These are phyloP conservation scores for Vachellia pachyceras DNA, from an alignment of 306 rosid species.

Conservation along the genomic window DNA sequence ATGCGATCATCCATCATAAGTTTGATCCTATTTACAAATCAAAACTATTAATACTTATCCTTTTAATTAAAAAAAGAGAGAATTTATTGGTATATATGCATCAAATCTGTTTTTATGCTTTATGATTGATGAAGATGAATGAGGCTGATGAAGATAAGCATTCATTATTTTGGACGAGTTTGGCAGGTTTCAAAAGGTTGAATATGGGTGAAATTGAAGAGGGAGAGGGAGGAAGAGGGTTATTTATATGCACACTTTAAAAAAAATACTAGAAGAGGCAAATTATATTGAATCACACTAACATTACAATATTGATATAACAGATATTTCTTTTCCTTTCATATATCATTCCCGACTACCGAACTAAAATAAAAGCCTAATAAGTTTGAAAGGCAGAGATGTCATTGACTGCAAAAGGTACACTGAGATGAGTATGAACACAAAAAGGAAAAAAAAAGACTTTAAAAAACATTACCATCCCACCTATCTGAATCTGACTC, in stretches of 20 bases:
- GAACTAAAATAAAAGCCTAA: background rate
- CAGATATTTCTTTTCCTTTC: background rate
- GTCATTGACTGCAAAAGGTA: constrained; percentile 33
- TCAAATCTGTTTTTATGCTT: no score
- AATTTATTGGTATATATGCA: background rate
- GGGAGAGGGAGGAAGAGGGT: no score
- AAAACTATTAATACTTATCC: no score
- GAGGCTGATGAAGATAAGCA: no score
- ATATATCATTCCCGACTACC: background rate
- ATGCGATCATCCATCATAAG: no score
- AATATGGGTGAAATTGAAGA: background rate
- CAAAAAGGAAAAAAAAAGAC: constrained; percentile 19
- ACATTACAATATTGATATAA: background rate
- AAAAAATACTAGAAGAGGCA: background rate
- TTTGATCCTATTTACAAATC: no score
- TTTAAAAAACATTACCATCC: constrained; percentile 4
- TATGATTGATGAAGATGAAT: no score
- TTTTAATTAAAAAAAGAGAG: no score
- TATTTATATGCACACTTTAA: background rate
- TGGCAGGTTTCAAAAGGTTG: background rate
- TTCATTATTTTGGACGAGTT: no score
- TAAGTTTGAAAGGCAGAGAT: background rate
- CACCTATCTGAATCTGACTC: constrained; percentile 35
- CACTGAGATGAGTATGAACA: constrained; percentile 31
- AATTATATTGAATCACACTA: background rate